Evolutionary conservation across 2,329 filamentous ascomycete species (phyloP).

Genomic region (Zymoseptoria pseudotritici): DNA sequence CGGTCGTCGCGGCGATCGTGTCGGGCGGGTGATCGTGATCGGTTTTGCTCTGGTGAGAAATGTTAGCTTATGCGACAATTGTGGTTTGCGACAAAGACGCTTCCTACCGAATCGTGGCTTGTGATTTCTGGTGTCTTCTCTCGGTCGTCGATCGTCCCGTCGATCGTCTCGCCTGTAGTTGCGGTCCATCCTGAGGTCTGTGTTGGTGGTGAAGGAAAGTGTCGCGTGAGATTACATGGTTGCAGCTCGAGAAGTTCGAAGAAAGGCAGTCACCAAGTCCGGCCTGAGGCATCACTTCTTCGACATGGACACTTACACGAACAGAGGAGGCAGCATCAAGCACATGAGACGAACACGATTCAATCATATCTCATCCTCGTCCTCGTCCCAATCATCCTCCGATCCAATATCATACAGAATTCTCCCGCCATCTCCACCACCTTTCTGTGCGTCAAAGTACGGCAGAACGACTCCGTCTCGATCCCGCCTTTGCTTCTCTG

Average conservation of each 20-base stretch:
- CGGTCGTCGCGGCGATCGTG: slow-evolving; percentile 25
- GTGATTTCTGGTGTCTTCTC: slow-evolving; percentile 21
- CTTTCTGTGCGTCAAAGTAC: slow-evolving; percentile 91
- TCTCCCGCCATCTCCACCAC: slow-evolving; percentile 73
- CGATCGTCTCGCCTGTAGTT: slow-evolving; percentile 19
- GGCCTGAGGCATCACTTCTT: neutral
- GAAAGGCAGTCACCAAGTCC: neutral
- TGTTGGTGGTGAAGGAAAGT: neutral
- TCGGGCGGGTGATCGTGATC: slow-evolving; percentile 26
- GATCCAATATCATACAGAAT: slow-evolving; percentile 96
- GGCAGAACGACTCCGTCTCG: slow-evolving; percentile 85
- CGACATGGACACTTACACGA: neutral
- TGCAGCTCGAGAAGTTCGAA: neutral
- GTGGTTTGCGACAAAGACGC: neutral
- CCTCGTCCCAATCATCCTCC: slow-evolving; percentile 95
- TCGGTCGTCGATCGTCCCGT: slow-evolving; percentile 15
- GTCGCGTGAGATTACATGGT: neutral
- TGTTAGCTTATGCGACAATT: slow-evolving; percentile 8
- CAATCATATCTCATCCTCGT: slow-evolving; percentile 78
- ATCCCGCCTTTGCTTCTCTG: slow-evolving; percentile 81
- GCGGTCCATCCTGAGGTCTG: slow-evolving; percentile 18
- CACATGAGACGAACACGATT: neutral
- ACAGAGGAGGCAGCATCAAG: neutral
- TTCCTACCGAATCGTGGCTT: slow-evolving; percentile 22
- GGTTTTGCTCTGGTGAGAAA: slow-evolving; percentile 18